Evolutionary conservation across 2,329 filamentous ascomycete species (phyloP), one percentile per base, ranked within the genome.

Genomic region (Knufia petricola): DNA sequence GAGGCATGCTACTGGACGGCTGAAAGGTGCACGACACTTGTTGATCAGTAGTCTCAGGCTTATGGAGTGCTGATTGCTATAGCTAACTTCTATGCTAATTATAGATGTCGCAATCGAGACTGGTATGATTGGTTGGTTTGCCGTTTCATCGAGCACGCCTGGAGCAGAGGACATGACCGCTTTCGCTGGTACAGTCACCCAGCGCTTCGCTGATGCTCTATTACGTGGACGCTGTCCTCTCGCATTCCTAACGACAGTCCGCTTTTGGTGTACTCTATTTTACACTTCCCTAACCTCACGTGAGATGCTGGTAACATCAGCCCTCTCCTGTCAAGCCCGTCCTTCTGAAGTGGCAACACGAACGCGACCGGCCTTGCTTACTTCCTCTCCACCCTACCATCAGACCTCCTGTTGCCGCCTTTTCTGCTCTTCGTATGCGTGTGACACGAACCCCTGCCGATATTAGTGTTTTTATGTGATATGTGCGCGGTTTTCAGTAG

Each of bases 391-490:
- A 20, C 21, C 19, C 23, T 4, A 15, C 12, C 3, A 10, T 21
- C 10, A 13, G 30, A 17, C 7, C 24, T 7, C 24, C 12, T 20
- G 8, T 15, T 32, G 4, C 24, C 40, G n/a, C 19, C 3, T 20
- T 21, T 36, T 19, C 30, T 19, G 4, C 12, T 6, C 12, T 20
- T 21, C 21, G 12, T 19, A n/a, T 9, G 15, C 21, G 19, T 32
- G 19, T 17, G 23, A 21, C 21, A 37, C n/a, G 24, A 42, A n/a
- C 8, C 19, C 20, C 24, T 42, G 42, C 17, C 15, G 28, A 46
- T 46, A 46, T 46, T 46, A 46, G 13, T 36, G 42, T 36, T 20
- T n/a, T 39, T 17, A 17, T 9, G 4, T 6, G 12, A 17, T 30
- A 37, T 47, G 44, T 38, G 44, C 34, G 17, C 21, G 15, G 12